Percentiles rank a stretch among this genome's conserved stretches.
Evolutionary conservation across 139 green algal genomes (phyloP).

Genomic region (Picochlorum costavermella): DNA sequence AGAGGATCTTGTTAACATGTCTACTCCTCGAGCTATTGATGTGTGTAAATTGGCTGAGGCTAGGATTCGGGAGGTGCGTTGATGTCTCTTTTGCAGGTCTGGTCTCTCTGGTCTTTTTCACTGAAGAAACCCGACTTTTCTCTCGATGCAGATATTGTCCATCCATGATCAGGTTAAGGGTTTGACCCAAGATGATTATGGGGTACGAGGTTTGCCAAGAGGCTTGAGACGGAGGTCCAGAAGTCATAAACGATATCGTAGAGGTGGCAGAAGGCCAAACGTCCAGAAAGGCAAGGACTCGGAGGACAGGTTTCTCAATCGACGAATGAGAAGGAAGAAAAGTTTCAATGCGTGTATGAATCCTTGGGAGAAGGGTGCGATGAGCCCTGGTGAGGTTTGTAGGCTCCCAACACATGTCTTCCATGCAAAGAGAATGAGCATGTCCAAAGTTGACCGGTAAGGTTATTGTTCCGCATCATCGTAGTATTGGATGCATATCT

Average conservation of each 20-base stretch:
- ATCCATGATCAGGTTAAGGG: constrained; percentile 4
- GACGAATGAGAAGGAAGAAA: constrained; percentile 40
- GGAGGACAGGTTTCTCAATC: constrained; percentile 16
- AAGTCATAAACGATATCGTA: constrained; percentile 36
- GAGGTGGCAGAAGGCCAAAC: constrained; percentile 27
- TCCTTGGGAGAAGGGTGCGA: neutral
- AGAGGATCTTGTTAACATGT: neutral
- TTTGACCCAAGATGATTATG: constrained; percentile 11
- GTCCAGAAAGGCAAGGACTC: constrained; percentile 5
- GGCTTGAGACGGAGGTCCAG: constrained; percentile 26
- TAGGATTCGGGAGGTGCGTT: constrained; percentile 17
- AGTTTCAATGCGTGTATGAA: neutral
- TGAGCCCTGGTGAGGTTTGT: neutral
- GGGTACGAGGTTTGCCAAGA: constrained; percentile 13
- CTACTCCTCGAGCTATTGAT: constrained; percentile 22
- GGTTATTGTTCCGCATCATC: too few relatives aligned
- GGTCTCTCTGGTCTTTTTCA: neutral
- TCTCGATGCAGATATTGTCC: constrained; percentile 14
- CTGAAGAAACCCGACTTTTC: neutral
- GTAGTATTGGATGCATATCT: too few relatives aligned
- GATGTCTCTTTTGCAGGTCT: neutral
- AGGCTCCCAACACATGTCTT: constrained; percentile 60
- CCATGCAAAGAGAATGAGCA: constrained; percentile 55
- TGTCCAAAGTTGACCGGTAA: constrained; percentile 15
- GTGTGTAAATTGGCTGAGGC: constrained; percentile 19